Evolutionary conservation across 2,329 filamentous ascomycete genomes (phyloP).

Genomic region (Neurospora sp.): DNA sequence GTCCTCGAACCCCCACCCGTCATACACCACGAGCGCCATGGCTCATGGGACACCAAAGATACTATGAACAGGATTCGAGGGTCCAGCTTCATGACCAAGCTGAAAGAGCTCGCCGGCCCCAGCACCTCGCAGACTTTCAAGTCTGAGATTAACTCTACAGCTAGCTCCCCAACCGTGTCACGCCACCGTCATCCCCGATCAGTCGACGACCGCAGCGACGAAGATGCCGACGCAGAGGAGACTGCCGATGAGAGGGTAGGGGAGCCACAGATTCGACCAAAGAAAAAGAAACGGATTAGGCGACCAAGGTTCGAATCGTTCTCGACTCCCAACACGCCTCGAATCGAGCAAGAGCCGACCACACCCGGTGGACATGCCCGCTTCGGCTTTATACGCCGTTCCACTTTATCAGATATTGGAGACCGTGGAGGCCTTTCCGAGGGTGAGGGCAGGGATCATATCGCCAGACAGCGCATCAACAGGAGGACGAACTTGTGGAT

Average conservation of each 20-base stretch:
- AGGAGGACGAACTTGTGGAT: conserved; percentile 52
- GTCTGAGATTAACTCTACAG: conserved; percentile 29
- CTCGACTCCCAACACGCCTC: conserved; percentile 58
- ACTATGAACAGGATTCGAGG: conserved; percentile 45
- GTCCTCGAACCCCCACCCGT: conserved; percentile 35
- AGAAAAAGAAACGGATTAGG: conserved; percentile 51
- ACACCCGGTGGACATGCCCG: conserved; percentile 32
- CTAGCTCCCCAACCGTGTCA: conserved; percentile 37
- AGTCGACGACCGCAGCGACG: conserved; percentile 55
- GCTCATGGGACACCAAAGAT: conserved; percentile 60
- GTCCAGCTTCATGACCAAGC: conserved; percentile 64
- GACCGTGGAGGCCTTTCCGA: conserved; percentile 60
- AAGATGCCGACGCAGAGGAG: conserved; percentile 72
- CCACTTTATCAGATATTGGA: conserved; percentile 54
- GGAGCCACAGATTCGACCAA: conserved; percentile 42
- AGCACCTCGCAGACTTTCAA: conserved; percentile 24
- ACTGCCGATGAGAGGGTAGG: conserved; percentile 65
- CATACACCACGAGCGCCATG: conserved; percentile 44
- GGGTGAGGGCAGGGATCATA: conserved; percentile 59
- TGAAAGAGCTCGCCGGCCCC: conserved; percentile 61
- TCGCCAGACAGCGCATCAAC: conserved; percentile 43
- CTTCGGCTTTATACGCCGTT: conserved; percentile 50
- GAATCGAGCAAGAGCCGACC: conserved; percentile 24
- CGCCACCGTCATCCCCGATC: conserved; percentile 26
- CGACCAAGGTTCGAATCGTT: conserved; percentile 42